These are phyloP conservation scores for Phyllosticta citribraziliensis DNA, from an alignment of 2,329 filamentous ascomycete genomes.

Conservation along the genomic window DNA sequence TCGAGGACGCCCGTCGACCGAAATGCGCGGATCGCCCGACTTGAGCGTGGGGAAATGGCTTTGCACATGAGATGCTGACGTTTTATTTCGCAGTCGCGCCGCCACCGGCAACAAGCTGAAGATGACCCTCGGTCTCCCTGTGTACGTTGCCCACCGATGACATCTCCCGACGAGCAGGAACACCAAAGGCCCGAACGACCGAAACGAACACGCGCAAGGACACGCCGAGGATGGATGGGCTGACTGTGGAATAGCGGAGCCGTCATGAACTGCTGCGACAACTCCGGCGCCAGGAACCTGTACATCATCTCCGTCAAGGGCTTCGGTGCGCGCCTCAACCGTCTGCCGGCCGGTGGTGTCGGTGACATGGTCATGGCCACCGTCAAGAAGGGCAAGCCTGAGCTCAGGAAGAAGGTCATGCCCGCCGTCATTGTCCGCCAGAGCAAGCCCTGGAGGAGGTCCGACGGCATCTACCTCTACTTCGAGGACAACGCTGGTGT, in stretches of 20 bases:
- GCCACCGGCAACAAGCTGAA: constrained; percentile 99
- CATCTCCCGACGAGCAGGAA: neutral
- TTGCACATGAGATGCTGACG: constrained; percentile 18
- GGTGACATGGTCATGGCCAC: constrained; percentile 99
- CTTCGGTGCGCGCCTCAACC: constrained; percentile 94
- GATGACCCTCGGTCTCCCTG: constrained; percentile 99
- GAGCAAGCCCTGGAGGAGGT: constrained; percentile 98
- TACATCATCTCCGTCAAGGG: constrained; percentile 99
- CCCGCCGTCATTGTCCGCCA: constrained; percentile 97
- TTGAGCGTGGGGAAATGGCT: neutral
- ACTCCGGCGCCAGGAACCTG: constrained; percentile 95
- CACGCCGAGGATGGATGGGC: constrained; percentile 12
- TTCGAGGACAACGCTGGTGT: constrained; percentile 99
- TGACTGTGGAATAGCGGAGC: constrained; percentile 60
- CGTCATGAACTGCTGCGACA: constrained; percentile 99
- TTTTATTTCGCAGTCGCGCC: constrained; percentile 46
- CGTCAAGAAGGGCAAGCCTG: constrained; percentile 99
- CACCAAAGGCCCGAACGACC: constrained; percentile 13
- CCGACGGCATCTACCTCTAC: constrained; percentile 98
- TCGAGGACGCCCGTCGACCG: neutral
- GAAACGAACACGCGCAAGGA: neutral
- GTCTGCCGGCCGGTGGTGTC: constrained; percentile 92
- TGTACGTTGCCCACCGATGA: constrained; percentile 56
- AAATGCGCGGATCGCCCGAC: neutral
- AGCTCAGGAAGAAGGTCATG: constrained; percentile 99